phyloP scores from a whole-genome alignment of 2,329 filamentous ascomycete species.

The Fusarium buharicum region DNA sequence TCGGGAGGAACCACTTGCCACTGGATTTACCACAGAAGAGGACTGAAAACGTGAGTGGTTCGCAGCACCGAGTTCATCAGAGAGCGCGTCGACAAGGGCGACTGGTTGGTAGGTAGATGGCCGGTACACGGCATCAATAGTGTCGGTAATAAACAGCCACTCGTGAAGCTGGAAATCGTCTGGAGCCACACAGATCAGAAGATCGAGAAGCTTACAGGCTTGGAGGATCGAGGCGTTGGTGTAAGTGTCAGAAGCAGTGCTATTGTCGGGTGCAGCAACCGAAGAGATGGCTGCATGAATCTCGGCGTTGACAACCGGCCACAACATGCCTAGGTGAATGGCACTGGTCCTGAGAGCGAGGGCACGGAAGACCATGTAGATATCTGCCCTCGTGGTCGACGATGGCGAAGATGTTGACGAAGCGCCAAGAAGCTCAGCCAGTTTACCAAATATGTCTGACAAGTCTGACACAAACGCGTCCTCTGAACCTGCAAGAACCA shows the following conservation, averaged over 20 bases:
- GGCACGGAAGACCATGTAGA: conserved; percentile 88
- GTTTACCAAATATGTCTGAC: conserved; percentile 77
- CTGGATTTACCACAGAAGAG: conserved; percentile 53
- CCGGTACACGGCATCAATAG: conserved; percentile 93
- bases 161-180: conserved; percentile 99
- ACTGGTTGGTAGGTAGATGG: conserved; percentile 74
- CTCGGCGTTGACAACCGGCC: conserved; percentile 90
- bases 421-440: conserved; percentile 86
- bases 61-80: conserved; percentile 73
- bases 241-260: conserved; percentile 74
- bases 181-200: conserved; percentile 84
- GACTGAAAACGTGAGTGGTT: conserved; percentile 49
- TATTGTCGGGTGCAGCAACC: conserved; percentile 74
- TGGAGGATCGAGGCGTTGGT: conserved; percentile 82
- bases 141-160: conserved; percentile 98
- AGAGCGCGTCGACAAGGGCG: conserved; percentile 85
- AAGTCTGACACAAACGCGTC: conserved; percentile 86
- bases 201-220: conserved; percentile 91
- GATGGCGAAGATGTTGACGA: conserved; percentile 92
- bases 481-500: conserved; percentile 79
- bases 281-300: conserved; percentile 83
- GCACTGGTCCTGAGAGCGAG: conserved; percentile 82
- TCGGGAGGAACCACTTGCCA: conserved; percentile 51
- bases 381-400: conserved; percentile 85
- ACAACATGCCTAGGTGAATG: conserved; percentile 83